These are phyloP conservation scores for Sclerotinia borealis DNA, from an alignment of 2,329 filamentous ascomycete species.

Conservation along the genomic window DNA sequence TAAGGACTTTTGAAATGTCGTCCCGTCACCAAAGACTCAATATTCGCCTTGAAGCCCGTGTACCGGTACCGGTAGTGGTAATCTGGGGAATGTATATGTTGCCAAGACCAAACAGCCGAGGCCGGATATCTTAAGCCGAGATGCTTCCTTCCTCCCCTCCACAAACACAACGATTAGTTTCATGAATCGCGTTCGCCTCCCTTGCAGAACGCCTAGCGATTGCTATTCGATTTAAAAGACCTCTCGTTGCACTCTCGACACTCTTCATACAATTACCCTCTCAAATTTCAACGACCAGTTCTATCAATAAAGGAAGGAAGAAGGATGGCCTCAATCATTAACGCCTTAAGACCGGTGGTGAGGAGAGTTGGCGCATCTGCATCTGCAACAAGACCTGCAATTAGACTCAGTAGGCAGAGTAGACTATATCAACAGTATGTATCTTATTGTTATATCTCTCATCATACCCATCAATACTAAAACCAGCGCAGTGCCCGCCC, in stretches of 20 bases:
- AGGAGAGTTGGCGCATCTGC: conserved; percentile 34
- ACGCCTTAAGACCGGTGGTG: conserved; percentile 40
- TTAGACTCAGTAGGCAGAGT: conserved; percentile 34
- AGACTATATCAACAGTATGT: conserved; percentile 39
- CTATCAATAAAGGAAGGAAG: neutral
- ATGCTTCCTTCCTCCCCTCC: neutral
- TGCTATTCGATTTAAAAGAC: neutral
- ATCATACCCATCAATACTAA: neutral
- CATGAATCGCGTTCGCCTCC: neutral
- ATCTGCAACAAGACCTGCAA: conserved; percentile 30
- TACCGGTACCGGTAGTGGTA: no score
- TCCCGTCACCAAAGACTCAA: neutral
- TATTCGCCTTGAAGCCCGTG: no score
- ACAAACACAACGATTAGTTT: neutral
- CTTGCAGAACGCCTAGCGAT: neutral
- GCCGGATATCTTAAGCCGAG: conserved; percentile 10
- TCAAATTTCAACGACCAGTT: neutral
- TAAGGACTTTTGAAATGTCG: neutral
- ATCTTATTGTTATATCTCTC: neutral
- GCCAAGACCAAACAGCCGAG: conserved; percentile 5
- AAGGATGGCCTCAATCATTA: conserved; percentile 43
- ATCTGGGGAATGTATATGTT: neutral
- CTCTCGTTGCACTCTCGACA: neutral
- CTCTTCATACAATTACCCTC: neutral
- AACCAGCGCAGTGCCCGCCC: conserved; percentile 38